These are phyloP conservation scores for Saccharomycopsis oosterbeekiorum DNA, from an alignment of 805 yeast species.

Conservation along the genomic window DNA sequence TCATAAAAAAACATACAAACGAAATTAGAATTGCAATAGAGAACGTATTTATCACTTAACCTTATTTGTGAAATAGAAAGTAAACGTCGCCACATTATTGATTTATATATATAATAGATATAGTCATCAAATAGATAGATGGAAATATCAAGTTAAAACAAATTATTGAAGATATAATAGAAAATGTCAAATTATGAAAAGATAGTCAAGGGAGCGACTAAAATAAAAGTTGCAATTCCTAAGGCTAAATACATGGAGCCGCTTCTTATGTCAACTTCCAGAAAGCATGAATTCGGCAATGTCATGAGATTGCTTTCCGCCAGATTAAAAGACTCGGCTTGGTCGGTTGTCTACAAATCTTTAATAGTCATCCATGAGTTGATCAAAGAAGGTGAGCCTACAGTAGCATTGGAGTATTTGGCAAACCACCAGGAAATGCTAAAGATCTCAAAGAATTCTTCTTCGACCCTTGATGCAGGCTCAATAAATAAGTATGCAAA, in stretches of 20 bases:
- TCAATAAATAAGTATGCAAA: constrained; percentile 57
- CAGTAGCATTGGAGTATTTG: constrained; percentile 58
- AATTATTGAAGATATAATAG: neutral
- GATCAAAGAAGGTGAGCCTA: constrained; percentile 84
- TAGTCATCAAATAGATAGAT: neutral
- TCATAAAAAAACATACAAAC: neutral
- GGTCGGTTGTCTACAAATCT: constrained; percentile 87
- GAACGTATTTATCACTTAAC: too few species aligned
- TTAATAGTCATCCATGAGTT: constrained; percentile 78
- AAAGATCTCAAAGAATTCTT: constrained; percentile 31
- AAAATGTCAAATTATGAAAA: constrained; percentile 18
- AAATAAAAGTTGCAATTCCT: constrained; percentile 89
- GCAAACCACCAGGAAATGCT: constrained; percentile 41
- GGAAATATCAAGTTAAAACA: neutral
- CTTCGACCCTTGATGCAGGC: constrained; percentile 41
- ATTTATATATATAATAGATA: neutral
- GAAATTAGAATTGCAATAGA: too few species aligned
- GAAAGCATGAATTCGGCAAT: constrained; percentile 42
- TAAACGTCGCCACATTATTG: too few species aligned
- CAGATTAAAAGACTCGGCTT: constrained; percentile 69
- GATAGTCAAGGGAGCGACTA: constrained; percentile 49
- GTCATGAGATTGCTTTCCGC: constrained; percentile 55
- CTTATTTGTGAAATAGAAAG: too few species aligned
- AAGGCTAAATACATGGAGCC: constrained; percentile 95
- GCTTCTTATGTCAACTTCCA: constrained; percentile 44